phyloP scores from a whole-genome alignment of 1,139 yeast genomes.

The Meyerozyma carpophila region DNA sequence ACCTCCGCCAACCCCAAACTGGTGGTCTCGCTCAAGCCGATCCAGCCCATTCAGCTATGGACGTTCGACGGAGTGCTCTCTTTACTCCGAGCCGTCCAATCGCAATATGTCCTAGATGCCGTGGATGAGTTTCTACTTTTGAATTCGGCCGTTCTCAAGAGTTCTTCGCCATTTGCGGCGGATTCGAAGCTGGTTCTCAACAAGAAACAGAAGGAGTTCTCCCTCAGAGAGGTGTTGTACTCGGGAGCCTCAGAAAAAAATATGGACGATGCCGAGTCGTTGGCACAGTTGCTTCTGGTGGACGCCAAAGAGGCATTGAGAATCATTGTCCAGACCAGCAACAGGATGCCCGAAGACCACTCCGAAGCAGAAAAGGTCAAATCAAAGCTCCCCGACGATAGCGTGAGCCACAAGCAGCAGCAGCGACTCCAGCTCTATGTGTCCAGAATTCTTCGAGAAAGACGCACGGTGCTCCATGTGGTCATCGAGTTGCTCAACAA shows the following conservation, averaged over 20 bases:
- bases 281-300: conserved; percentile 28
- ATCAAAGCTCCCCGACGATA: conserved; percentile 33
- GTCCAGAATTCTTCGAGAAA: conserved; percentile 37
- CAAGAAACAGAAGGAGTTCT: conserved; percentile 22
- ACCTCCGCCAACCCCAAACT: background rate
- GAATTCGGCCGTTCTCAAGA: conserved; percentile 23
- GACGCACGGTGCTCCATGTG: conserved; percentile 39
- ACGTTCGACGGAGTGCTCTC: conserved; percentile 11
- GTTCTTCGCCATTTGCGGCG: conserved; percentile 31
- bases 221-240: conserved; percentile 36
- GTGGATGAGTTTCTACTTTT: conserved; percentile 40
- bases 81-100: conserved; percentile 6
- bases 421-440: conserved; percentile 27
- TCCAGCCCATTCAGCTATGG: conserved; percentile 11
- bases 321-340: conserved; percentile 36
- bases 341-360: conserved; percentile 30
- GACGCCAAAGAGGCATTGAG: conserved; percentile 42
- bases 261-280: conserved; percentile 33
- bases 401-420: conserved; percentile 24
- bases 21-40: conserved; percentile 5
- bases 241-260: conserved; percentile 26
- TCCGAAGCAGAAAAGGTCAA: conserved; percentile 19
- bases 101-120: conserved; percentile 27
- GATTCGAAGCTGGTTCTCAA: conserved; percentile 1
- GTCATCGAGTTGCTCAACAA: conserved; percentile 32